Evolutionary conservation across 176 grass and related monocot species (phyloP), one percentile per base, ranked within the genome.

Genomic region (Triticum aestivum): DNA sequence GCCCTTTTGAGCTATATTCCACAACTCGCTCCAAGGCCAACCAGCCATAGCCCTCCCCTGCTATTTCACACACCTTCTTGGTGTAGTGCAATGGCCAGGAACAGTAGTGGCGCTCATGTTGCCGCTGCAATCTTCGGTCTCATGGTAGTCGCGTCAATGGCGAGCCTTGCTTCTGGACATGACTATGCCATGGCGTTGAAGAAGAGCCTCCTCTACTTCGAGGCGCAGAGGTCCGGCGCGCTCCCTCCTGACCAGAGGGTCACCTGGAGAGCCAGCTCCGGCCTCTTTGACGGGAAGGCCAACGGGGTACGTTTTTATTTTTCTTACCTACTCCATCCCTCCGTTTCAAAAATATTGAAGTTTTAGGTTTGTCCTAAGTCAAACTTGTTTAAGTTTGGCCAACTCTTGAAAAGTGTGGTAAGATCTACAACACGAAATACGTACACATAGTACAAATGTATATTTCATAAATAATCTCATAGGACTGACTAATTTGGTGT

Each of bases 161-260:
- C 41, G 77, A 64, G 67, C 20, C 26, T 88, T 27, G 86, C 81
- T 37, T 87, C 23, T 63, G 91, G 82, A 54, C 96, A 98, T 86
- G 96, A 98, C 86, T 95, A 98, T 29, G 91, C 38, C 32, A 26
- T 90, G 74, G 96, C 93, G 30, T 79, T 98, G 63, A 94, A 65
- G 76, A 98, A 98, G 87, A 94, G 90, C 91, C 89, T 96, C 82
- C 69, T 98, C 78, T 98, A 91, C 91, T 96, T 96, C 47, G 94
- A 96, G 88, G 97, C 97, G 30, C 94, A 98, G 88, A 87, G 96
- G 42, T 98, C 96, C 29, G 96, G 96, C 21, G 11, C 59, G 69
- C 87, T 98, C 52, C 96, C 96, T 15, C 77, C 82, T 8, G 86
- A 88, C 70, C 96, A 98, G 83, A 94, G 96, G 66, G 75, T 98